These are phyloP conservation scores for Eragrostis nindensis DNA, from an alignment of 176 grass and related monocot species.

Conservation along the genomic window DNA sequence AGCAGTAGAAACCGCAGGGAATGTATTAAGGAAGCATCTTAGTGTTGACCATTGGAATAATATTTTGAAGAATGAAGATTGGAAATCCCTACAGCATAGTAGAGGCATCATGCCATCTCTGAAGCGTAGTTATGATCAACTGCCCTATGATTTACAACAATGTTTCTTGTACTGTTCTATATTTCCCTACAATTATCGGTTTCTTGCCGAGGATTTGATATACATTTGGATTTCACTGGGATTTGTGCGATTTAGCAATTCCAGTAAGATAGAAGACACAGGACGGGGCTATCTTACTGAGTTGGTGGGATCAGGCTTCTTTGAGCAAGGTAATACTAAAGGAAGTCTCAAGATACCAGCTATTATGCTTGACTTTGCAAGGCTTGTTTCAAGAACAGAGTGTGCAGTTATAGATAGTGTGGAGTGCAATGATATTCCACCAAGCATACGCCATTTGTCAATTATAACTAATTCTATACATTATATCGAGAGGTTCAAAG, in stretches of 20 bases:
- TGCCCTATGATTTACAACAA: conserved; percentile 36
- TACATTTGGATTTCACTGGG: conserved; percentile 54
- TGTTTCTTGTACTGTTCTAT: conserved; percentile 19
- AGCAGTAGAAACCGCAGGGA: conserved; percentile 37
- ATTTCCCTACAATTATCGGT: background rate
- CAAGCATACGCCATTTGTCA: conserved; percentile 35
- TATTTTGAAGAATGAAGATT: conserved; percentile 36
- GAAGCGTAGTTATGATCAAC: conserved; percentile 29
- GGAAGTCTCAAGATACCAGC: too few relatives aligned
- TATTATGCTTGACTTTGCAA: conserved; percentile 43
- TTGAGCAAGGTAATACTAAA: too few relatives aligned
- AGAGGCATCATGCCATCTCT: conserved; percentile 40
- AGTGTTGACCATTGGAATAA: conserved; percentile 31
- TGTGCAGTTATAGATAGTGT: conserved; percentile 12
- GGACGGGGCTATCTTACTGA: conserved; percentile 30
- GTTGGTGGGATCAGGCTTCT: conserved; percentile 33
- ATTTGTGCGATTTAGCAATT: conserved; percentile 12
- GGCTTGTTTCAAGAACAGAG: conserved; percentile 15
- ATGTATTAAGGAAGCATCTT: background rate
- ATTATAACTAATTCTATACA: conserved; percentile 12
- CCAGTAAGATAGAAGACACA: conserved; percentile 27
- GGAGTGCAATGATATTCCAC: background rate
- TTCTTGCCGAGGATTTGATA: background rate
- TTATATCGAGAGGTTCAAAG: conserved; percentile 2
- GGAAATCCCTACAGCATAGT: conserved; percentile 32